Evolutionary conservation across 108 stramenopile genomes (phyloP).

Genomic region (Schizochytrium sp.): DNA sequence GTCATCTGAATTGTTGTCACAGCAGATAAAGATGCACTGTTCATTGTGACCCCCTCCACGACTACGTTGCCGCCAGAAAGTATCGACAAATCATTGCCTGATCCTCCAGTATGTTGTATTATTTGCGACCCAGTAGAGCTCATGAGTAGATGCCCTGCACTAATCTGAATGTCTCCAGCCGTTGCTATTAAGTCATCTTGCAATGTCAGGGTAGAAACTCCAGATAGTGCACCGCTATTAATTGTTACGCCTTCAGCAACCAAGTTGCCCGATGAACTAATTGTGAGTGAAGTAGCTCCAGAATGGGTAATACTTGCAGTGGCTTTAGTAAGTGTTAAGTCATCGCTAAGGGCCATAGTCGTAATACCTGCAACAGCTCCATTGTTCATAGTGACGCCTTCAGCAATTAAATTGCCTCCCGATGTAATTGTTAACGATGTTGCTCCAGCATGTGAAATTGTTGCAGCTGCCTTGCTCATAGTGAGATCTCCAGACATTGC

Average conservation of each 20-base stretch:
- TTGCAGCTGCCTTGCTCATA: background rate
- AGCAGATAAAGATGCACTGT: too few species aligned
- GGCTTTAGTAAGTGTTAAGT: background rate
- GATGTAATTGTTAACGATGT: background rate
- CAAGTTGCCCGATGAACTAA: background rate
- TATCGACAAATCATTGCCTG: too few species aligned
- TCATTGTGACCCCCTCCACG: too few species aligned
- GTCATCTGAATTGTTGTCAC: too few species aligned
- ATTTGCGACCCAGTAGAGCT: too few species aligned
- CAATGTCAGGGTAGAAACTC: background rate
- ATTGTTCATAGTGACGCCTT: background rate
- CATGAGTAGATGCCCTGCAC: too few species aligned
- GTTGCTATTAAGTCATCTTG: background rate
- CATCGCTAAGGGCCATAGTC: background rate
- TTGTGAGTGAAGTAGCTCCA: conserved; percentile 20
- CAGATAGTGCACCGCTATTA: background rate
- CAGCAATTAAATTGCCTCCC: background rate
- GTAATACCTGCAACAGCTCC: background rate
- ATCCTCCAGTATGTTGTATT: too few species aligned
- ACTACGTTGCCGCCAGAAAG: too few species aligned
- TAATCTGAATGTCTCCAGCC: too few species aligned
- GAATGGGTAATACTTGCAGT: background rate
- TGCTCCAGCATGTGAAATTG: background rate
- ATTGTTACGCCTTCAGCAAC: conserved; percentile 34
- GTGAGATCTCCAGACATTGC: background rate